Conservation (phyloP, 2,329 filamentous ascomycete genomes). For the Emmonsiellopsis sp. region DNA sequence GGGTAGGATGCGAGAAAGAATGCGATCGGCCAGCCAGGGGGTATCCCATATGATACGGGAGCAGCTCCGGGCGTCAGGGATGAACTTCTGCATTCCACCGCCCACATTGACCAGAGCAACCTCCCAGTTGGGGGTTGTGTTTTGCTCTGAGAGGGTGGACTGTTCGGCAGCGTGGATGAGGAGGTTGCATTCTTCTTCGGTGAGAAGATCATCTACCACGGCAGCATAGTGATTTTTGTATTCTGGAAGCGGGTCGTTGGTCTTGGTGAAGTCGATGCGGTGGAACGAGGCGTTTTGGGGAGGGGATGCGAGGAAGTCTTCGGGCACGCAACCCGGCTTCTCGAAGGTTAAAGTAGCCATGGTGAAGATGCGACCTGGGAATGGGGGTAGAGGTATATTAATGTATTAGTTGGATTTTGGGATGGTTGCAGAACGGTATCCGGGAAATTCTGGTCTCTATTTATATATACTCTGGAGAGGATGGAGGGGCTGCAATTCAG, state of each 20-base stretch:
- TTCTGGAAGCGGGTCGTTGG: slow-evolving; percentile 37
- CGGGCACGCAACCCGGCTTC: slow-evolving; percentile 1
- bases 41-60: slow-evolving; percentile 71
- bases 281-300: slow-evolving; percentile 36
- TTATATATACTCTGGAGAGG: no score
- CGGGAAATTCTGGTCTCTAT: no score
- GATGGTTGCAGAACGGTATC: no score
- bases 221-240: slow-evolving; percentile 49
- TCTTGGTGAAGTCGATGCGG: slow-evolving; percentile 46
- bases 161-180: slow-evolving; percentile 44
- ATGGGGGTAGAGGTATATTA: neutral
- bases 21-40: slow-evolving; percentile 48
- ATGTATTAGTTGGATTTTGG: neutral
- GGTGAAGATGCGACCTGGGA: neutral
- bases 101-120: slow-evolving; percentile 62
- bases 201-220: slow-evolving; percentile 55
- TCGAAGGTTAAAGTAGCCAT: neutral
- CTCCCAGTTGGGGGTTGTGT: slow-evolving; percentile 46
- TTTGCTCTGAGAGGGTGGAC: slow-evolving; percentile 15
- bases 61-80: slow-evolving; percentile 54
- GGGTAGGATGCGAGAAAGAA: slow-evolving; percentile 50
- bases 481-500: no score
- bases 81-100: slow-evolving; percentile 48
- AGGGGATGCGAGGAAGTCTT: slow-evolving; percentile 26
- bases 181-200: slow-evolving; percentile 51